phyloP scores from a whole-genome alignment of 169 alveolate species.

The Plasmodium vinckei region DNA sequence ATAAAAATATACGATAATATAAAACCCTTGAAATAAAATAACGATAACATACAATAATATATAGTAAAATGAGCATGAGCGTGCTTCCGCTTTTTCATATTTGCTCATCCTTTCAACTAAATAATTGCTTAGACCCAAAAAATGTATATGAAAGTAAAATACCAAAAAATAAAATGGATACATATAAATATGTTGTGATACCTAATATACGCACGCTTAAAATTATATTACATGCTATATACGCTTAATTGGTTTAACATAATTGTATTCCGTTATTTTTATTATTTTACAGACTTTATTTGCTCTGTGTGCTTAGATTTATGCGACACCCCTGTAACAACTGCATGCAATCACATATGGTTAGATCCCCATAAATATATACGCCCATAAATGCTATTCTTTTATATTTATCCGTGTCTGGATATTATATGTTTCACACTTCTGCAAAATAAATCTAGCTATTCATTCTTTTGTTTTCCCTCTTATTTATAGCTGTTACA shows the following conservation, averaged over 20 bases:
- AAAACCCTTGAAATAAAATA: no score
- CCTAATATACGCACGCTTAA: no score
- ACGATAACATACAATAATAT: background rate
- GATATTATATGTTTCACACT: background rate
- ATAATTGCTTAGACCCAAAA: slow-evolving; percentile 52
- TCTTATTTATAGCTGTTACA: slow-evolving; percentile 43
- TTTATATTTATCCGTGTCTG: background rate
- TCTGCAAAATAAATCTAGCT: background rate
- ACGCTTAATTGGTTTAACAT: background rate
- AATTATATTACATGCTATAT: no score
- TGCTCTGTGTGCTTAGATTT: slow-evolving; percentile 75
- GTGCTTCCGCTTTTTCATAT: slow-evolving; percentile 73
- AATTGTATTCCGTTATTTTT: background rate
- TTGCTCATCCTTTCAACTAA: slow-evolving; percentile 49
- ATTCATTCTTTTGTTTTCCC: background rate
- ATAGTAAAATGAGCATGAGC: slow-evolving; percentile 30
- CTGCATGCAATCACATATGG: slow-evolving; percentile 71
- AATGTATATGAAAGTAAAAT: slow-evolving; percentile 51
- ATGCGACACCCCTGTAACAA: slow-evolving; percentile 66
- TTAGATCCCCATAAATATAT: slow-evolving; percentile 16
- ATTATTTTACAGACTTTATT: slow-evolving; percentile 36
- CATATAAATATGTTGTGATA: no score
- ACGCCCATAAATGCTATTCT: background rate
- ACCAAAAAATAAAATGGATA: background rate
- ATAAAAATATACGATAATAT: no score